phyloP scores from a whole-genome alignment of 768 basidiomycete genomes.

The Amanita subjunquillea region DNA sequence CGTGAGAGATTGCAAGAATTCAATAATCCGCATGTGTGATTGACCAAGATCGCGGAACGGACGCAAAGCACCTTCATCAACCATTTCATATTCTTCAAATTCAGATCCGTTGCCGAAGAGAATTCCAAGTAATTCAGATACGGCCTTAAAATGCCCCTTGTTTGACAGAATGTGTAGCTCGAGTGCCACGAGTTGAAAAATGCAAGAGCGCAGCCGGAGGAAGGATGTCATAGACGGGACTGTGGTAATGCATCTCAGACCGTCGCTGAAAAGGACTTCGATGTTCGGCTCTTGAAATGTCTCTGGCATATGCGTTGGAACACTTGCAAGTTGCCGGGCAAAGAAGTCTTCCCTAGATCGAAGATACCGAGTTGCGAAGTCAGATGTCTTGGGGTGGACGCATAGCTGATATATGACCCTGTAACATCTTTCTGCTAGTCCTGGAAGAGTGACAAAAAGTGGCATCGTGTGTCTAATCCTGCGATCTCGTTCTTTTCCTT shows the following conservation, averaged over 20 bases:
- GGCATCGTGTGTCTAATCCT: constrained; percentile 30
- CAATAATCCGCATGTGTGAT: constrained; percentile 77
- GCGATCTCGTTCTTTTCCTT: constrained; percentile 27
- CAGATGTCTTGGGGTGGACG: constrained; percentile 75
- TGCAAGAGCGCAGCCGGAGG: constrained; percentile 73
- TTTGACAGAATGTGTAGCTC: constrained; percentile 82
- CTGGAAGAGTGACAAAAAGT: constrained; percentile 56
- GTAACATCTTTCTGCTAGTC: constrained; percentile 79
- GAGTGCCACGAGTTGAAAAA: constrained; percentile 78
- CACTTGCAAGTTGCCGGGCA: constrained; percentile 66
- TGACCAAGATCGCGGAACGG: constrained; percentile 71
- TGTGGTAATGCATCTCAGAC: constrained; percentile 56
- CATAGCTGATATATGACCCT: constrained; percentile 79
- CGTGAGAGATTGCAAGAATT: constrained; percentile 77
- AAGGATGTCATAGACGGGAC: constrained; percentile 63
- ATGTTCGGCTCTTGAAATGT: constrained; percentile 38
- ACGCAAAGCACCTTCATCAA: constrained; percentile 23
- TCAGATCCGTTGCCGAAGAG: constrained; percentile 62
- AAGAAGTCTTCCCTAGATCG: constrained; percentile 87
- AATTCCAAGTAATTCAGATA: constrained; percentile 67
- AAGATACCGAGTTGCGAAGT: constrained; percentile 75
- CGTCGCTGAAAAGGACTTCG: constrained; percentile 62
- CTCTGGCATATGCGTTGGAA: constrained; percentile 57
- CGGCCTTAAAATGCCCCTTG: constrained; percentile 64
- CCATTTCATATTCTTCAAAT: constrained; percentile 34